phyloP scores from a whole-genome alignment of 352 stramenopile species.

The Pythium rishiriense region DNA sequence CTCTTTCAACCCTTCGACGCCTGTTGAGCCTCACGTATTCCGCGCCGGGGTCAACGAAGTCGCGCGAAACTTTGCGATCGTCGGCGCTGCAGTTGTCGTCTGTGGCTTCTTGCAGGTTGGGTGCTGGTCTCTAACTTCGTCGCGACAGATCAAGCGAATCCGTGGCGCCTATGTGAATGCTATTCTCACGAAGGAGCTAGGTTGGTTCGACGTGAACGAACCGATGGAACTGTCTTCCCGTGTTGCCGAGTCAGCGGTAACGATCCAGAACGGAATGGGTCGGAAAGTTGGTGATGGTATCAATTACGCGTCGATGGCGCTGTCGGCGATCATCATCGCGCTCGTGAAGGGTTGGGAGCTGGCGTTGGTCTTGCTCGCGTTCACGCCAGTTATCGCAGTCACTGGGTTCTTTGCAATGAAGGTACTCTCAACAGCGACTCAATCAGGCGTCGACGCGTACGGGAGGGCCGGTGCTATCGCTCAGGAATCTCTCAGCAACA shows the following conservation, averaged over 20 bases:
- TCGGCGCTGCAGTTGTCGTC: conserved; percentile 21
- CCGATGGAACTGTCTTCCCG: conserved; percentile 43
- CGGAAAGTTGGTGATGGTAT: conserved; percentile 35
- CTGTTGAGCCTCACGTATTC: background rate
- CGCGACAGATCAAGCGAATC: conserved; percentile 39
- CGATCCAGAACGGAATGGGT: conserved; percentile 67
- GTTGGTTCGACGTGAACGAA: conserved; percentile 53
- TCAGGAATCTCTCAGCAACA: conserved; percentile 68
- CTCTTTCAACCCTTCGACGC: conserved; percentile 27
- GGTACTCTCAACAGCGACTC: conserved; percentile 44
- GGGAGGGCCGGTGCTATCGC: conserved; percentile 65
- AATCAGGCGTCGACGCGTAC: conserved; percentile 60
- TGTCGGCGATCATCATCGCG: conserved; percentile 41
- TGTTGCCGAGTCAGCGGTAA: conserved; percentile 45
- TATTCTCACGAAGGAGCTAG: conserved; percentile 42
- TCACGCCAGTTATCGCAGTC: conserved; percentile 36
- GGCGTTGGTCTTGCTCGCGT: conserved; percentile 41
- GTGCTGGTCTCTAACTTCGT: conserved; percentile 31
- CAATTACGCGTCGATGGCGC: conserved; percentile 33
- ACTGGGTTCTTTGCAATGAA: conserved; percentile 44
- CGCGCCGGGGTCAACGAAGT: conserved; percentile 20
- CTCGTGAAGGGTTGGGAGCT: conserved; percentile 49
- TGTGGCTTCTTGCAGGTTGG: conserved; percentile 31
- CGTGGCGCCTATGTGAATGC: conserved; percentile 33
- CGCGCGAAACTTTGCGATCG: conserved; percentile 28